Evolutionary conservation across 352 stramenopile species (phyloP).

Genomic region (Pythium phragmiticola): DNA sequence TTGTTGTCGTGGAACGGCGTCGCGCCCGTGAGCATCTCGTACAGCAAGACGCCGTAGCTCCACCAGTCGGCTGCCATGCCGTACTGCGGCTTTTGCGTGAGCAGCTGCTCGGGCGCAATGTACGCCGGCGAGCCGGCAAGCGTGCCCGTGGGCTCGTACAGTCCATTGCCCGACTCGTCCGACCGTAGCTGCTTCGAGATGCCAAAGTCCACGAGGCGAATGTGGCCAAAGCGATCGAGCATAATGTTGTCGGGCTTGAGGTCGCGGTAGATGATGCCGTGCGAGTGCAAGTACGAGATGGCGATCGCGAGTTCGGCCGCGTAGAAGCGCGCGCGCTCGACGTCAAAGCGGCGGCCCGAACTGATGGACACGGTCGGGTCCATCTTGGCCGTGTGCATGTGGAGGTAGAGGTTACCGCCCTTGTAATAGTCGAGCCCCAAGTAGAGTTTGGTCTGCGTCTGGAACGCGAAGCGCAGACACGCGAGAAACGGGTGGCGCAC

Average conservation of each 20-base stretch:
- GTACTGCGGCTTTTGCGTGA: conserved; percentile 85
- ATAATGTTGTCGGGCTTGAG: conserved; percentile 87
- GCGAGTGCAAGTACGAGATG: conserved; percentile 83
- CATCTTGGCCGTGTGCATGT: conserved; percentile 88
- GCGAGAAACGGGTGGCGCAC: conserved; percentile 80
- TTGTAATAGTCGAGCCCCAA: conserved; percentile 86
- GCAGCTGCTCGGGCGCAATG: conserved; percentile 80
- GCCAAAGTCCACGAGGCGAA: conserved; percentile 88
- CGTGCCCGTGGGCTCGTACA: conserved; percentile 68
- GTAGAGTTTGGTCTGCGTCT: conserved; percentile 82
- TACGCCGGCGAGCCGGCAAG: conserved; percentile 82
- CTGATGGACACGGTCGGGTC: conserved; percentile 75
- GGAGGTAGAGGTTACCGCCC: conserved; percentile 80
- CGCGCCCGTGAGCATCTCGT: conserved; percentile 86
- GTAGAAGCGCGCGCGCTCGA: conserved; percentile 84
- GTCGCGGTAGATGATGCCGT: conserved; percentile 74
- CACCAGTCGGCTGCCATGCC: conserved; percentile 88
- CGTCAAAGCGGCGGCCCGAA: conserved; percentile 60
- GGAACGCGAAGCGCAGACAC: conserved; percentile 83
- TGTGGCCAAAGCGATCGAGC: conserved; percentile 85
- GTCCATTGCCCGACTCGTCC: conserved; percentile 27
- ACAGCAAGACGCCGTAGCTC: conserved; percentile 83
- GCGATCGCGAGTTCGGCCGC: conserved; percentile 84
- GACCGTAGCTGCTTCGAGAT: conserved; percentile 83
- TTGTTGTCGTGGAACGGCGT: conserved; percentile 89